A percentile compares a stretch with the other conserved stretches of the same genome.
Conservation (phyloP, 2,329 filamentous ascomycete genomes). For the Hypoxylon sp. region DNA sequence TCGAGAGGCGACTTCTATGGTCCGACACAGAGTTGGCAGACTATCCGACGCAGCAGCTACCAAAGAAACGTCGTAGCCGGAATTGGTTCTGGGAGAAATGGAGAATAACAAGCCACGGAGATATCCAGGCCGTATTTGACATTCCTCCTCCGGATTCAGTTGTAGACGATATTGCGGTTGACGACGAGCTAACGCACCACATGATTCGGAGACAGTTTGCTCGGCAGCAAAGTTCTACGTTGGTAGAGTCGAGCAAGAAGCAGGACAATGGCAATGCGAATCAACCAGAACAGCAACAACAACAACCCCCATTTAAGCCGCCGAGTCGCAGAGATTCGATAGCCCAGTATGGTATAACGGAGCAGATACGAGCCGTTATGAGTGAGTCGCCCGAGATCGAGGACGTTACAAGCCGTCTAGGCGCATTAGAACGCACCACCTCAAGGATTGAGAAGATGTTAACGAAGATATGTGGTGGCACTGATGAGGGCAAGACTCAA, state of each 20-base stretch:
- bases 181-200: constrained; percentile 71
- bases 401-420: constrained; percentile 62
- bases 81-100: constrained; percentile 76
- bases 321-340: constrained; percentile 69
- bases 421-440: constrained; percentile 66
- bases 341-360: constrained; percentile 64
- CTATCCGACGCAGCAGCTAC: constrained; percentile 43
- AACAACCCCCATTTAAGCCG: constrained; percentile 47
- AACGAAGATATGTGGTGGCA: constrained; percentile 54
- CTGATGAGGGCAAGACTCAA: constrained; percentile 37
- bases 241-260: constrained; percentile 34
- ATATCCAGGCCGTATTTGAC: constrained; percentile 81
- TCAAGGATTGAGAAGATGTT: constrained; percentile 65
- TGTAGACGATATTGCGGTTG: constrained; percentile 69
- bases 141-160: constrained; percentile 75
- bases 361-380: constrained; percentile 66
- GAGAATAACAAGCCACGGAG: constrained; percentile 78
- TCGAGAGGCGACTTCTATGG: constrained; percentile 81
- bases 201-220: constrained; percentile 71
- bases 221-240: constrained; percentile 60
- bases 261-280: constrained; percentile 28
- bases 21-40: constrained; percentile 53
- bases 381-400: constrained; percentile 63
- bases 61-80: constrained; percentile 49
- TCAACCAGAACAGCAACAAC: constrained; percentile 16